Base-by-base conservation (phyloP, 768 basidiomycete genomes). In the Imleria badia region DNA sequence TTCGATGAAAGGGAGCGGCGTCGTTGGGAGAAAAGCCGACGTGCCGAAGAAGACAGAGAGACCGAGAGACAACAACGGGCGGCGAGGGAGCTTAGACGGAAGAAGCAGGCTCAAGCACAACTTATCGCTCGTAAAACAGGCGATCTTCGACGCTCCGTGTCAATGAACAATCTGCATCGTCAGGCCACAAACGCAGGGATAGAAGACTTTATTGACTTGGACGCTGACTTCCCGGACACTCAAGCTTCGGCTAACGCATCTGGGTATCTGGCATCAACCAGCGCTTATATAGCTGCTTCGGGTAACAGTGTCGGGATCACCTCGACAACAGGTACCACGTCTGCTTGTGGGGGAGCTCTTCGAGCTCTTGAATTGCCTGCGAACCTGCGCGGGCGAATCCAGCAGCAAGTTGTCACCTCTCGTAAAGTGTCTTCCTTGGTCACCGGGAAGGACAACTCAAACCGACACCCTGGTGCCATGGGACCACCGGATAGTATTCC, bases 231-330 rank as follows among this genome's bases (percentile, higher is more conserved):
- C 19, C 62, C 41, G 34, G 72, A 72, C n/a, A 63, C 59, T 34
- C 62, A 70, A 26, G 82, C 82, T 48, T 87, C 85, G 3, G 78
- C 77, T 14, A 81, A 84, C 51, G 86, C 87, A 12, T 90, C 89
- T 3, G 87, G 89, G 6, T 89, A 85, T 65, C 75, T 84, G 6
- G 79, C 80, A 6, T 87, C 87, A 7, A 71, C 71, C 2, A 73
- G 77, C 31, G 79, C 78, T 13, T 93, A 94, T 67, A 79, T 91
- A 52, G 93, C 94, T 35, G 96, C 96, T 3, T 98, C 95, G 9
- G 95, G 95, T 7, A 98, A 99, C 73, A 94, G 91, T 58, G 94
- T 98, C 43, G 81, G 83, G 36, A 86, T 98, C 64, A 94, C 96
- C 2, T 97, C 94, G 3, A 89, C 87, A 22, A 88, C 90, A 36